Evolutionary conservation across 768 basidiomycete genomes (phyloP), one percentile per base, ranked within the genome.

Genomic region (Rickenella mellea): DNA sequence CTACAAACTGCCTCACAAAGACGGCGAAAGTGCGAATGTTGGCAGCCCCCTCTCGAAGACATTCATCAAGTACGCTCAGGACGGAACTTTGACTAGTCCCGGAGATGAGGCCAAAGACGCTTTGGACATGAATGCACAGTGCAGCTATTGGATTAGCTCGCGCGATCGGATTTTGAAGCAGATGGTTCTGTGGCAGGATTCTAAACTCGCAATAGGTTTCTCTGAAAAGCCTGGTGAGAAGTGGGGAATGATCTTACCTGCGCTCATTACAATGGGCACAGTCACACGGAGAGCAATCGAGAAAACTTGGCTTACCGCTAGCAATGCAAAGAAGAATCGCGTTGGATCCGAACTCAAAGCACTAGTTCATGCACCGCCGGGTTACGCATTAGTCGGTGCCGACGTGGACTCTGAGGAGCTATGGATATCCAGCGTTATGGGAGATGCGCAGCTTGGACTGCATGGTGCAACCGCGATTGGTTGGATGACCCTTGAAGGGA

Each of bases 401-500:
- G 96, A 99, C 58, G 96, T 99, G 19, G 96, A 99, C 61, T 94
- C 91, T 36, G 94, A 98, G 64, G 96, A 99, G 60, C 68, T 99
- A 19, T 98, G 96, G 96, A 98, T 98, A 49, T 94, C 93, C 15
- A 92, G 88, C 54, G 89, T 90, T 46, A 94, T 98, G 89, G 94
- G 94, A 1, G 96, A 98, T 55, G 88, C 92, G 0, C 94, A 99
- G 61, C 96, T 99, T 59, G 96, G 94, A 7, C 59, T 94, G 44
- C 93, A 99, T 51, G 94, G 94, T 9, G 90, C 92, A 9, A 93
- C 92, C 2, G 92, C 94, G 2, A 80, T 99, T 31, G 94, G 96
- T 3, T 98, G 94, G 94, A 98, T 99, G 94, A 97, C 93, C 12
- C 73, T 99, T 22, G 96, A 98, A 60, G 93, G 96, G 1, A 94